Conservation (phyloP, 2,329 filamentous ascomycete genomes). For the Leptographium lundbergii region DNA sequence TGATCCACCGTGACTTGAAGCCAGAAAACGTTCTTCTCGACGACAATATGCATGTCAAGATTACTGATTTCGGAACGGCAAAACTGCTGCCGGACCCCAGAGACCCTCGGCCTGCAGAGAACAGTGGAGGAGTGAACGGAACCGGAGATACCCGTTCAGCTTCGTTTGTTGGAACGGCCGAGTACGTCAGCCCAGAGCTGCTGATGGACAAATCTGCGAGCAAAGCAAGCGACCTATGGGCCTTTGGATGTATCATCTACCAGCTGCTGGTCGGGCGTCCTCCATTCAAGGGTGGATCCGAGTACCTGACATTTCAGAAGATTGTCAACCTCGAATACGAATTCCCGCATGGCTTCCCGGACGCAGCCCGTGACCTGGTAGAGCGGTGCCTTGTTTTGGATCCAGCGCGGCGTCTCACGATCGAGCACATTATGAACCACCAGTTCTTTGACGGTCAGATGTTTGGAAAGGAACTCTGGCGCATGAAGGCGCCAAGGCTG, state of each 20-base stretch:
- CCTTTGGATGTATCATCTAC: conserved; percentile 96
- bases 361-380: conserved; percentile 74
- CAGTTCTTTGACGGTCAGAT: conserved; percentile 81
- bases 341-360: conserved; percentile 79
- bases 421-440: conserved; percentile 95
- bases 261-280: conserved; percentile 91
- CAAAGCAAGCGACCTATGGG: conserved; percentile 96
- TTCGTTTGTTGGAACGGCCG: conserved; percentile 94
- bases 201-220: conserved; percentile 93
- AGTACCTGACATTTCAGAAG: conserved; percentile 97
- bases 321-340: conserved; percentile 91
- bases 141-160: conserved; percentile 61
- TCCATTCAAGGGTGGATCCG: conserved; percentile 90
- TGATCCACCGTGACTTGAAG: conserved; percentile 94
- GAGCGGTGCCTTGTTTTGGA: conserved; percentile 86
- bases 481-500: conserved; percentile 74
- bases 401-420: conserved; percentile 67
- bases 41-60: conserved; percentile 94
- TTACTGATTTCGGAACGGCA: conserved; percentile 97
- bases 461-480: conserved; percentile 81
- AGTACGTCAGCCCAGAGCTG: conserved; percentile 97
- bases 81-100: conserved; percentile 63
- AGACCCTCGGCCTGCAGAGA: conserved; percentile 30
- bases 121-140: background rate
- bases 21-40: conserved; percentile 94